phyloP scores from a whole-genome alignment of 2,329 filamentous ascomycete genomes.

The Paracoccidioides lutzii region DNA sequence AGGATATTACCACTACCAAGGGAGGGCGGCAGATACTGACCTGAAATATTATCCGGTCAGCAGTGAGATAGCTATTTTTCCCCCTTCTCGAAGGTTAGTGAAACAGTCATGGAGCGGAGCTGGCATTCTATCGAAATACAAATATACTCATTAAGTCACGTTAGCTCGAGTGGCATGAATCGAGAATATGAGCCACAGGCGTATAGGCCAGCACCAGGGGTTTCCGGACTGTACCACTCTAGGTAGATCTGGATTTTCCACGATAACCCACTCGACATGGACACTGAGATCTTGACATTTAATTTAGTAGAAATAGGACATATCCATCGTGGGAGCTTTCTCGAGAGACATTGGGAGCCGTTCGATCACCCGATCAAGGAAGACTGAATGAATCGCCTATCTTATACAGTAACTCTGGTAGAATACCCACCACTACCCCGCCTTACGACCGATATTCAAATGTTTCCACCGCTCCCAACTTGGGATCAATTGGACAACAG shows the following conservation, averaged over 20 bases:
- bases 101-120: background rate
- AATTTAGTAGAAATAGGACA: conserved; percentile 6
- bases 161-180: conserved; percentile 6
- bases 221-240: conserved; percentile 3
- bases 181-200: conserved; percentile 5
- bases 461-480: conserved; percentile 18
- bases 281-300: conserved; percentile 2
- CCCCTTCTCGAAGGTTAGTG: conserved; percentile 12
- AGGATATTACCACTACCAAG: conserved; percentile 8
- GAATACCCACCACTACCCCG: conserved; percentile 17
- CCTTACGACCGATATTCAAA: conserved; percentile 19
- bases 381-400: conserved; percentile 22
- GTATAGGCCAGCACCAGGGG: conserved; percentile 2
- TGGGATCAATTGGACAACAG: conserved; percentile 21
- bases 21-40: conserved; percentile 5
- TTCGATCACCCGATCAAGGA: conserved; percentile 13
- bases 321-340: conserved; percentile 7
- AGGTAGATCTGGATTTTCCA: conserved; percentile 3
- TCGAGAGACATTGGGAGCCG: conserved; percentile 9
- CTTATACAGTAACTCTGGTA: conserved; percentile 15
- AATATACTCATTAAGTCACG: conserved; percentile 5
- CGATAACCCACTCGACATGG: background rate
- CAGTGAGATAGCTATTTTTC: conserved; percentile 8
- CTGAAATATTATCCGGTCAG: conserved; percentile 7
- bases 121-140: background rate